A percentile compares a stretch with the other conserved stretches of the same genome.
phyloP scores from a whole-genome alignment of 2,329 filamentous ascomycete species.

The Nannizzia gypsea region DNA sequence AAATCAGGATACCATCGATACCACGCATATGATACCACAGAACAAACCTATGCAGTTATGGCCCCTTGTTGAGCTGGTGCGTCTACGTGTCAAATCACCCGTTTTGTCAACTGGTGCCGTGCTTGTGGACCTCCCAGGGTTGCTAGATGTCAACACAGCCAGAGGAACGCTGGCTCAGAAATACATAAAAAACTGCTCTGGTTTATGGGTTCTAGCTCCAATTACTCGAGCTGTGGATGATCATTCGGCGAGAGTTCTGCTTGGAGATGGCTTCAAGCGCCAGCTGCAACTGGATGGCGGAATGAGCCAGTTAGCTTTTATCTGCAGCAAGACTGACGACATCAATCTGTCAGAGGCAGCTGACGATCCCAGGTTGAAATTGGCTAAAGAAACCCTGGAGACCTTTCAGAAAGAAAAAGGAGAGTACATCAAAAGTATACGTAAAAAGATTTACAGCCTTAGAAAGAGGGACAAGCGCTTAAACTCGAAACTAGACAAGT shows the following conservation, averaged over 20 bases:
- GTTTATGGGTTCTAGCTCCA: conserved; percentile 51
- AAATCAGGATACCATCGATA: conserved; percentile 4
- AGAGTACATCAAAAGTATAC: background rate
- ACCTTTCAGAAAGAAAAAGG: background rate
- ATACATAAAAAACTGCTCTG: conserved; percentile 50
- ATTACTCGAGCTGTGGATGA: conserved; percentile 51
- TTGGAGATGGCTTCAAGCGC: conserved; percentile 46
- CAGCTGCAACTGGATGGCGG: conserved; percentile 50
- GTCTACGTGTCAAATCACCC: conserved; percentile 40
- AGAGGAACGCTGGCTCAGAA: conserved; percentile 45
- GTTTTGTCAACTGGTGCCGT: conserved; percentile 44
- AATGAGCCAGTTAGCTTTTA: conserved; percentile 45
- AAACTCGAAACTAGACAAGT: background rate
- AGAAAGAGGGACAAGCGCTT: background rate
- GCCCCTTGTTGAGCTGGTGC: conserved; percentile 34
- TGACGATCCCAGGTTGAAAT: background rate
- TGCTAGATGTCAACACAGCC: conserved; percentile 50
- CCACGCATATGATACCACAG: background rate
- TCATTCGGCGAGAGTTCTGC: conserved; percentile 45
- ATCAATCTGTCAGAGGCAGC: conserved; percentile 40
- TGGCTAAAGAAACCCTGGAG: background rate
- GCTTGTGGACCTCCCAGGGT: conserved; percentile 48
- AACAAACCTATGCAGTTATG: conserved; percentile 31
- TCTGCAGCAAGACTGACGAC: conserved; percentile 54
- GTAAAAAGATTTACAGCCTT: background rate